Evolutionary conservation across 2,329 filamentous ascomycete species (phyloP).

Genomic region (Trichoderma sp.): DNA sequence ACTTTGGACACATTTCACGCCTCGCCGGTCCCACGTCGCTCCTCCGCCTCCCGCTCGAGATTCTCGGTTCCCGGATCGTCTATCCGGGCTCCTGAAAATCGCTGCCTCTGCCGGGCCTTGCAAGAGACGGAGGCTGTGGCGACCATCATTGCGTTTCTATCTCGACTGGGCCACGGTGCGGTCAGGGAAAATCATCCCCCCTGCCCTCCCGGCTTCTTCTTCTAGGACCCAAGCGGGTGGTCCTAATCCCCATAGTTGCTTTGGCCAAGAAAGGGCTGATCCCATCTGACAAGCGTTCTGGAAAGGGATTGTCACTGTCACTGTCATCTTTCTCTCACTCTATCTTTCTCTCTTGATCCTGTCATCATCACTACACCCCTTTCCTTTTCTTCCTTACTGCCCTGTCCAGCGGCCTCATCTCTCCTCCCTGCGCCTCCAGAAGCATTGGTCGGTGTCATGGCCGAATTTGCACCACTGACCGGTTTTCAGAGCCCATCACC

Average conservation of each 20-base stretch:
- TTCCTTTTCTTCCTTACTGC: background rate
- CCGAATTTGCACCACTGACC: constrained; percentile 35
- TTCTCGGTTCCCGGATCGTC: constrained; percentile 12
- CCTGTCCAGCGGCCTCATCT: background rate
- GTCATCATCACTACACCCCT: background rate
- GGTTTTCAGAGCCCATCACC: constrained; percentile 33
- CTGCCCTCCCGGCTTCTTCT: background rate
- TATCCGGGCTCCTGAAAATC: constrained; percentile 12
- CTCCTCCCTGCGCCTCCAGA: background rate
- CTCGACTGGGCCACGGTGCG: constrained; percentile 17
- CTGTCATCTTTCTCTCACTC: background rate
- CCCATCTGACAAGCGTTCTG: constrained; percentile 11
- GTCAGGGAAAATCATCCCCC: constrained; percentile 17
- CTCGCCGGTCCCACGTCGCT: background rate
- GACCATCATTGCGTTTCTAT: background rate
- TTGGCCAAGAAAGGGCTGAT: constrained; percentile 7
- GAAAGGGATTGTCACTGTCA: background rate
- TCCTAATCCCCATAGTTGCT: background rate
- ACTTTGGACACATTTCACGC: background rate
- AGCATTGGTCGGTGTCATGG: constrained; percentile 29
- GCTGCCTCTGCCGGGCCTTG: background rate
- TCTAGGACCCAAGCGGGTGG: constrained; percentile 17
- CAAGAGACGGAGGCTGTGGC: constrained; percentile 1
- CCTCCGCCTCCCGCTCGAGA: background rate
- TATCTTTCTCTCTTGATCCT: background rate